Evolutionary conservation across 176 grass and related monocot species (phyloP).

Genomic region (Typha latifolia): DNA sequence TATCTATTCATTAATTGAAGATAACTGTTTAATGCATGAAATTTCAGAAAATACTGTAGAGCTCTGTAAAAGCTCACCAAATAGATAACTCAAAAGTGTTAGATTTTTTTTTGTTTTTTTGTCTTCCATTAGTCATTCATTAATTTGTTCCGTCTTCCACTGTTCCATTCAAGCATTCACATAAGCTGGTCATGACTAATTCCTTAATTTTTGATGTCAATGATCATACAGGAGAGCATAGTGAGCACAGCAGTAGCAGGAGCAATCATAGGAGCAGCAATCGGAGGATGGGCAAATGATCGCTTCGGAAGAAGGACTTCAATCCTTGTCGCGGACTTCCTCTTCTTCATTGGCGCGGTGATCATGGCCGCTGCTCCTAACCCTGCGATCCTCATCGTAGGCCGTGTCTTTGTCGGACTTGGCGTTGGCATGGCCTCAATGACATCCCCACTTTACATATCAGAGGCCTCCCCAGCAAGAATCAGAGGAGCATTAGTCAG

Average conservation of each 20-base stretch:
- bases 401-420: slow-evolving; percentile 62
- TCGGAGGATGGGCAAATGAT: slow-evolving; percentile 75
- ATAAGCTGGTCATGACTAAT: not conserved
- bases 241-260: slow-evolving; percentile 87
- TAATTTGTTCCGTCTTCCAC: not conserved
- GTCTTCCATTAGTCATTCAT: no score
- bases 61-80: no score
- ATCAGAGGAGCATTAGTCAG: slow-evolving; percentile 74
- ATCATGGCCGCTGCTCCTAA: slow-evolving; percentile 48
- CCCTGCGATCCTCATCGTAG: slow-evolving; percentile 40
- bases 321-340: slow-evolving; percentile 48
- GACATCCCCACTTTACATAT: slow-evolving; percentile 83
- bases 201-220: not conserved
- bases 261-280: slow-evolving; percentile 70
- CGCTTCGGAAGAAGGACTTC: slow-evolving; percentile 50
- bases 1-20: not conserved
- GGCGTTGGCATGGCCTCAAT: slow-evolving; percentile 91
- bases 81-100: not conserved
- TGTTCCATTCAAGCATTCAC: not conserved
- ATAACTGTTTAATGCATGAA: not conserved
- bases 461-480: slow-evolving; percentile 66
- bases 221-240: slow-evolving; percentile 47
- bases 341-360: slow-evolving; percentile 69
- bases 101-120: not conserved
- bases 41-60: not conserved